A percentile compares a stretch with the other conserved stretches of the same genome.
Evolutionary conservation across 306 rosid species (phyloP).

Genomic region (Hippophae gyantsensis): DNA sequence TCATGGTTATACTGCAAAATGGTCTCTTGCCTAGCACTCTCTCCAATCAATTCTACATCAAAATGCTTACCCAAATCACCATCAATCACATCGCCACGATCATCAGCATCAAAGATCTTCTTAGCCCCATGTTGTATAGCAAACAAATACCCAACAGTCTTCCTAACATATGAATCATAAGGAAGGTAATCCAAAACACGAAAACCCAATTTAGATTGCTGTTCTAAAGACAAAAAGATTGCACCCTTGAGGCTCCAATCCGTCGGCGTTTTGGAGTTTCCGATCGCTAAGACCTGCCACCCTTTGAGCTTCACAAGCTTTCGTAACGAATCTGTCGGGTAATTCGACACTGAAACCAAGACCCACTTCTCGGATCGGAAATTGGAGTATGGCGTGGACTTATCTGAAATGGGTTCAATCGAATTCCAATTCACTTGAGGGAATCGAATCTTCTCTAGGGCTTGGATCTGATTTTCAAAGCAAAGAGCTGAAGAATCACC

Average conservation of each 20-base stretch:
- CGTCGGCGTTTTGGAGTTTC: constrained; percentile 65
- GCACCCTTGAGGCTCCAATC: constrained; percentile 92
- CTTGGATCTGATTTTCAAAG: constrained; percentile 54
- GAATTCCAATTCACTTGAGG: constrained; percentile 58
- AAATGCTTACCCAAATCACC: constrained; percentile 87
- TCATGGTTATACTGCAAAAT: constrained; percentile 84
- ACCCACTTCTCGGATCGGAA: constrained; percentile 78
- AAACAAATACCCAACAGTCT: constrained; percentile 81
- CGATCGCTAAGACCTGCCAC: constrained; percentile 92
- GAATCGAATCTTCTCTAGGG: constrained; percentile 59
- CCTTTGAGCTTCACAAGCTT: constrained; percentile 61
- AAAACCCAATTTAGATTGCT: constrained; percentile 69
- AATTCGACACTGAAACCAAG: constrained; percentile 68
- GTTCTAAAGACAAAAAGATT: constrained; percentile 74
- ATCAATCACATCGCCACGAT: constrained; percentile 82
- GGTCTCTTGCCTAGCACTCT: constrained; percentile 72
- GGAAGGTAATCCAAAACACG: constrained; percentile 78
- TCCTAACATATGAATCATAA: constrained; percentile 83
- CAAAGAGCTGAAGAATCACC: constrained; percentile 86
- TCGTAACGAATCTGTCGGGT: constrained; percentile 61
- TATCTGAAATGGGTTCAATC: constrained; percentile 44
- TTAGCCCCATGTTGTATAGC: constrained; percentile 94
- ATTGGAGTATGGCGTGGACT: constrained; percentile 39
- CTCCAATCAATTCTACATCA: constrained; percentile 79
- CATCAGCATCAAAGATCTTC: constrained; percentile 88